A percentile compares a stretch with the other conserved stretches of the same genome.
phyloP scores from a whole-genome alignment of 495 filamentous ascomycete species.

The Trichocladium uniseriatum region DNA sequence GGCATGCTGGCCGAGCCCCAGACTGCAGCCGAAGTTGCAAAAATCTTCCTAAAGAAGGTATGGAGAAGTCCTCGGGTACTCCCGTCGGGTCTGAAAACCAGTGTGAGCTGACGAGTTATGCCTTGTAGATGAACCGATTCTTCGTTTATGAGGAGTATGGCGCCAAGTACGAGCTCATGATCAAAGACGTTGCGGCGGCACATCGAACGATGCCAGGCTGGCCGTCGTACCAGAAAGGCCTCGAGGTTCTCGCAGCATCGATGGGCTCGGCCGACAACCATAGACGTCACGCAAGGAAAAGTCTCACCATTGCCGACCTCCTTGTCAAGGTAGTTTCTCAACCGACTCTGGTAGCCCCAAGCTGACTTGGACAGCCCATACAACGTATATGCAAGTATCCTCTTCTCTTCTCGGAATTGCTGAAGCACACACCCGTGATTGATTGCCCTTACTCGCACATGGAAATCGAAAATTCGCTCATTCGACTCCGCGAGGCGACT shows the following conservation, averaged over 20 bases:
- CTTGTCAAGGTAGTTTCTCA: constrained; percentile 65
- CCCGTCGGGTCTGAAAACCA: not conserved
- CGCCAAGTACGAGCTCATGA: constrained; percentile 74
- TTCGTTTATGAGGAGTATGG: constrained; percentile 82
- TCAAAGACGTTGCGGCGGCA: constrained; percentile 60
- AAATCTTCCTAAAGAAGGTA: constrained; percentile 68
- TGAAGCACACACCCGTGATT: constrained; percentile 68
- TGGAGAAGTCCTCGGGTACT: constrained; percentile 7
- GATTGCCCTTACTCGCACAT: constrained; percentile 76
- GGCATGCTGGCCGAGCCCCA: constrained; percentile 57
- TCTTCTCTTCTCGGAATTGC: constrained; percentile 72
- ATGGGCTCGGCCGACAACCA: constrained; percentile 60
- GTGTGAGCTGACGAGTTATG: not conserved
- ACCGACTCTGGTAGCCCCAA: not conserved
- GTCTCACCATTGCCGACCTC: constrained; percentile 72
- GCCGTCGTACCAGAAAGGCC: constrained; percentile 72
- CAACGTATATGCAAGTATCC: constrained; percentile 92
- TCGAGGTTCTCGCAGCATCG: constrained; percentile 75
- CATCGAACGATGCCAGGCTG: constrained; percentile 66
- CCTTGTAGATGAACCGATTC: constrained; percentile 62
- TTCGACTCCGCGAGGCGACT: constrained; percentile 60
- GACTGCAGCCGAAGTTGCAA: constrained; percentile 65
- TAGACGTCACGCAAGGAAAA: constrained; percentile 55
- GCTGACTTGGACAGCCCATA: constrained; percentile 52
- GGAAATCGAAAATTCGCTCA: constrained; percentile 66